These are phyloP conservation scores for Talaromyces liani DNA, from an alignment of 495 filamentous ascomycete species.

Conservation along the genomic window DNA sequence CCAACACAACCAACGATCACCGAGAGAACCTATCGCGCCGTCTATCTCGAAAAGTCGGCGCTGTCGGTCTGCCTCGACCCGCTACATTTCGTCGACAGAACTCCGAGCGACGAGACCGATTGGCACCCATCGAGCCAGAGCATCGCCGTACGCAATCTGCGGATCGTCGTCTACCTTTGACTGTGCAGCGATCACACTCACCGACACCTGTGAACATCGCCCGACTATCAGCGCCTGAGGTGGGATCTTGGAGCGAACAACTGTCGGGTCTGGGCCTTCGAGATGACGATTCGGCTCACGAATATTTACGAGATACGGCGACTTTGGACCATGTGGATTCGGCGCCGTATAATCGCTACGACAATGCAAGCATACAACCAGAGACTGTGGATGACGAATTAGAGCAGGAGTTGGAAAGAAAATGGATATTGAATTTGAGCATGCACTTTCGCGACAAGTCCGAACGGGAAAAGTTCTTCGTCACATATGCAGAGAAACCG, in stretches of 20 bases:
- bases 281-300: slow-evolving; percentile 1
- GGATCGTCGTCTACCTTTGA: slow-evolving; percentile 53
- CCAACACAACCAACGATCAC: slow-evolving; percentile 17
- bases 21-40: slow-evolving; percentile 40
- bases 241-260: slow-evolving; percentile 34
- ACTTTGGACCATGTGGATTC: slow-evolving; percentile 6
- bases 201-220: slow-evolving; percentile 30
- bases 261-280: not conserved
- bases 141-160: slow-evolving; percentile 70
- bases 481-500: slow-evolving; percentile 79
- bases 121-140: slow-evolving; percentile 55
- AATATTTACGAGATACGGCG: slow-evolving; percentile 3
- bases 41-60: slow-evolving; percentile 61
- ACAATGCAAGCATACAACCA: not conserved
- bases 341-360: not conserved
- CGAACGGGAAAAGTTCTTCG: slow-evolving; percentile 95
- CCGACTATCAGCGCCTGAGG: slow-evolving; percentile 40
- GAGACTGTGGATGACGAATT: slow-evolving; percentile 40
- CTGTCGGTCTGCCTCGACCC: slow-evolving; percentile 62
- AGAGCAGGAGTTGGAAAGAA: slow-evolving; percentile 73
- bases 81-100: slow-evolving; percentile 74
- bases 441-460: slow-evolving; percentile 98
- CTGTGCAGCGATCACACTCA: slow-evolving; percentile 35
- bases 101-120: slow-evolving; percentile 66
- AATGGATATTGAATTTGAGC: slow-evolving; percentile 95